Conservation (phyloP, 257 asterid genomes). For the Datura wrightii region DNA sequence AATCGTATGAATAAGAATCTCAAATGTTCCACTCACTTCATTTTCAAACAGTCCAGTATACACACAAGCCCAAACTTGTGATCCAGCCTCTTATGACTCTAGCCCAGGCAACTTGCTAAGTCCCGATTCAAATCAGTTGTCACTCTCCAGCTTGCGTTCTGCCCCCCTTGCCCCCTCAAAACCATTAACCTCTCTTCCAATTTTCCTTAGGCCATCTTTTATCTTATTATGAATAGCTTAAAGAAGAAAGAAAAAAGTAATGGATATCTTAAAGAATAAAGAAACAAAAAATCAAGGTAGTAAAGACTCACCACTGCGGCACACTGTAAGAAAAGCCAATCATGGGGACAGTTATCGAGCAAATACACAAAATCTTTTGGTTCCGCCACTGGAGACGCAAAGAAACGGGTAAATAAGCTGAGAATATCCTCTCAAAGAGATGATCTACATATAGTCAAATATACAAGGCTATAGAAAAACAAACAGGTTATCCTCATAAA, state of each 20-base stretch:
- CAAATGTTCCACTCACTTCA: slow-evolving; percentile 6
- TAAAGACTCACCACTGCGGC: slow-evolving; percentile 74
- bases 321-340: slow-evolving; percentile 86
- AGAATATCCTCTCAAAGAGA: slow-evolving; percentile 17
- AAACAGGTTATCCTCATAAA: not conserved
- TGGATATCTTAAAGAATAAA: not conserved
- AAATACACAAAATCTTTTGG: slow-evolving; percentile 70
- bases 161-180: not conserved
- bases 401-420: slow-evolving; percentile 25
- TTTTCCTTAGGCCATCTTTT: slow-evolving; percentile 15
- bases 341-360: slow-evolving; percentile 86
- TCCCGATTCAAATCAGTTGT: not conserved
- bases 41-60: not conserved
- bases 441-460: slow-evolving; percentile 15
- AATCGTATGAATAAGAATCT: not conserved
- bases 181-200: not conserved
- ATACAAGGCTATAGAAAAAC: slow-evolving; percentile 11
- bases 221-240: slow-evolving; percentile 18
- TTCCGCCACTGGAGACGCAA: slow-evolving; percentile 63
- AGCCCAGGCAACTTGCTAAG: slow-evolving; percentile 16
- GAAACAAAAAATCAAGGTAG: slow-evolving; percentile 29
- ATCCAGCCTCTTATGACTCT: slow-evolving; percentile 7
- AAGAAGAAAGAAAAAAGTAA: slow-evolving; percentile 12
- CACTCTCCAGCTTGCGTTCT: not conserved
- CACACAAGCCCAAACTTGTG: not conserved